phyloP scores from a whole-genome alignment of 2,329 filamentous ascomycete species.

The Sporothrix phasma region DNA sequence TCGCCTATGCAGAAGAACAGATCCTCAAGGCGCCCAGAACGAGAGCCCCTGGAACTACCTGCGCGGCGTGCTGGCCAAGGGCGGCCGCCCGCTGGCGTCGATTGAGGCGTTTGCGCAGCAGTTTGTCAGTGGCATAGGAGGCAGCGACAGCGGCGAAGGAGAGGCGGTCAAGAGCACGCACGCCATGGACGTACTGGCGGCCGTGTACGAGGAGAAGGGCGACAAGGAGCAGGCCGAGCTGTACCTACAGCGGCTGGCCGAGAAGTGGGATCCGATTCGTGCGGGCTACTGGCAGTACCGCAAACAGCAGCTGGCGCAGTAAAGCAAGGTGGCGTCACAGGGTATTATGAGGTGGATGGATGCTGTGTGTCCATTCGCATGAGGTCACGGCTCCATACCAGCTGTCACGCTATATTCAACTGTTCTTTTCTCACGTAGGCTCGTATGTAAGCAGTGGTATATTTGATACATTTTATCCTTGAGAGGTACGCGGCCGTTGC shows the following conservation, averaged over 20 bases:
- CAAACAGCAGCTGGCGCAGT: slow-evolving; percentile 34
- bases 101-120: slow-evolving; percentile 40
- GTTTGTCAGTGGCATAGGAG: slow-evolving; percentile 44
- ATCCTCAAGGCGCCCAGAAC: slow-evolving; percentile 82
- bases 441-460: background rate
- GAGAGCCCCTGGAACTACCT: slow-evolving; percentile 92
- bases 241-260: slow-evolving; percentile 63
- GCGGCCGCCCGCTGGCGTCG: slow-evolving; percentile 39
- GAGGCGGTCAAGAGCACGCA: slow-evolving; percentile 53
- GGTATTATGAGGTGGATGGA: background rate
- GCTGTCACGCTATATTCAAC: background rate
- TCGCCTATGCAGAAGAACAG: slow-evolving; percentile 62
- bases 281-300: slow-evolving; percentile 88
- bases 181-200: slow-evolving; percentile 61
- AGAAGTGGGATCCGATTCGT: slow-evolving; percentile 84
- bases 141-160: slow-evolving; percentile 30
- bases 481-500: background rate
- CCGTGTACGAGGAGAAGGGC: slow-evolving; percentile 51
- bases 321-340: background rate
- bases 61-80: slow-evolving; percentile 61
- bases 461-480: background rate
- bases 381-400: background rate
- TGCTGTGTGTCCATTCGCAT: background rate
- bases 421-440: background rate
- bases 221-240: slow-evolving; percentile 53